Conservation (phyloP, 805 yeast genomes). For the Wickerhamiella brachini region DNA sequence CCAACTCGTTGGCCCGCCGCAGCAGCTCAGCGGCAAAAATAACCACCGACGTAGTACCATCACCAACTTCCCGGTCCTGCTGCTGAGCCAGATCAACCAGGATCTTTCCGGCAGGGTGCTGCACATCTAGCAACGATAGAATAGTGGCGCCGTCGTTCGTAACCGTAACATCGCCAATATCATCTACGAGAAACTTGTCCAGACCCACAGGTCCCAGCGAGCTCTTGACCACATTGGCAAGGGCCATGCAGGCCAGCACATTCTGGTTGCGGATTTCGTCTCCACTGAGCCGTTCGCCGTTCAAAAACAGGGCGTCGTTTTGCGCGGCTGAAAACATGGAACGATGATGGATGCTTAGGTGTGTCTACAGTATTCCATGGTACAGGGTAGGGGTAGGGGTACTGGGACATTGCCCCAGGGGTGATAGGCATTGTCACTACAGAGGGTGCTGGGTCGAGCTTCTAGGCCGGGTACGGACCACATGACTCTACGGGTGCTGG, state of each 20-base stretch:
- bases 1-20: slow-evolving; percentile 86
- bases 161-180: slow-evolving; percentile 96
- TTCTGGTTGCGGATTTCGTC: slow-evolving; percentile 94
- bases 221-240: slow-evolving; percentile 74
- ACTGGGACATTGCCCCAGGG: neutral
- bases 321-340: slow-evolving; percentile 14
- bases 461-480: too few relatives aligned
- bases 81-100: slow-evolving; percentile 95
- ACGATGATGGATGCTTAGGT: neutral
- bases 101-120: slow-evolving; percentile 98
- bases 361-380: neutral
- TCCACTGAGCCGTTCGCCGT: slow-evolving; percentile 92
- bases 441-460: too few relatives aligned
- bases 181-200: slow-evolving; percentile 97
- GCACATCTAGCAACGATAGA: slow-evolving; percentile 77
- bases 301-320: slow-evolving; percentile 73
- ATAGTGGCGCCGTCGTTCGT: slow-evolving; percentile 99
- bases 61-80: slow-evolving; percentile 97
- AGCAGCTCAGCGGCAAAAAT: slow-evolving; percentile 87
- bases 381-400: neutral
- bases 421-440: too few relatives aligned
- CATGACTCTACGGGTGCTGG: too few relatives aligned
- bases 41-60: slow-evolving; percentile 95
- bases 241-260: slow-evolving; percentile 77
- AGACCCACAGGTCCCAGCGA: slow-evolving; percentile 97